A percentile compares a stretch with the other conserved stretches of the same genome.
Evolutionary conservation across 495 filamentous ascomycete genomes (phyloP).

Genomic region (Aspergillus carlsbadensis): DNA sequence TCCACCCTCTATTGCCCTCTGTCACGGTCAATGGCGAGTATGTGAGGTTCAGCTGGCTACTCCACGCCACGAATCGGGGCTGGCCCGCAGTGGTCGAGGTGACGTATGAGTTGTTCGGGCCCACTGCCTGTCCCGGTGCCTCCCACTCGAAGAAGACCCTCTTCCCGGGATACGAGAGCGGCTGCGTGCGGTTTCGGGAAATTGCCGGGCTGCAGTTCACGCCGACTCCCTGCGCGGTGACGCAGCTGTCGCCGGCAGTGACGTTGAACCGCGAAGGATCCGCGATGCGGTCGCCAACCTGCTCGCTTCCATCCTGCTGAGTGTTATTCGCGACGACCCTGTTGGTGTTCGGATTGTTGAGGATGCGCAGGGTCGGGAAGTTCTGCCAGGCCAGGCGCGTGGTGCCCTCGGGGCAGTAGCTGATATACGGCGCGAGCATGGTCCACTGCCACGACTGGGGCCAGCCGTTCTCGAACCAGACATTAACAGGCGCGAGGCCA

Average conservation of each 20-base stretch:
- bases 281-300: background rate
- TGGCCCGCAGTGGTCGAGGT: slow-evolving; percentile 58
- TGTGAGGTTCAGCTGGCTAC: slow-evolving; percentile 80
- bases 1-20: slow-evolving; percentile 31
- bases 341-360: slow-evolving; percentile 74
- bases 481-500: slow-evolving; percentile 81
- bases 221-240: slow-evolving; percentile 49
- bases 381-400: slow-evolving; percentile 87
- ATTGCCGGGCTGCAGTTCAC: slow-evolving; percentile 62
- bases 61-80: slow-evolving; percentile 73
- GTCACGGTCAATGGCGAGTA: slow-evolving; percentile 66
- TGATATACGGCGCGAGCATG: slow-evolving; percentile 80
- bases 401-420: slow-evolving; percentile 68
- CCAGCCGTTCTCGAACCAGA: slow-evolving; percentile 79
- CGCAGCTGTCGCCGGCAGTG: slow-evolving; percentile 44
- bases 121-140: slow-evolving; percentile 62
- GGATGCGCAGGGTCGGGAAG: slow-evolving; percentile 71
- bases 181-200: slow-evolving; percentile 61
- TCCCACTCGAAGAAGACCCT: slow-evolving; percentile 74
- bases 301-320: slow-evolving; percentile 27
- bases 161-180: slow-evolving; percentile 75
- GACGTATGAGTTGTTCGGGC: slow-evolving; percentile 80
- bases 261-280: slow-evolving; percentile 17
- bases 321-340: slow-evolving; percentile 57
- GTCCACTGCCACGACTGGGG: slow-evolving; percentile 91